Evolutionary conservation across 371 early-diverging fungal genomes (phyloP).

Genomic region (Rhizomucor pusillus): DNA sequence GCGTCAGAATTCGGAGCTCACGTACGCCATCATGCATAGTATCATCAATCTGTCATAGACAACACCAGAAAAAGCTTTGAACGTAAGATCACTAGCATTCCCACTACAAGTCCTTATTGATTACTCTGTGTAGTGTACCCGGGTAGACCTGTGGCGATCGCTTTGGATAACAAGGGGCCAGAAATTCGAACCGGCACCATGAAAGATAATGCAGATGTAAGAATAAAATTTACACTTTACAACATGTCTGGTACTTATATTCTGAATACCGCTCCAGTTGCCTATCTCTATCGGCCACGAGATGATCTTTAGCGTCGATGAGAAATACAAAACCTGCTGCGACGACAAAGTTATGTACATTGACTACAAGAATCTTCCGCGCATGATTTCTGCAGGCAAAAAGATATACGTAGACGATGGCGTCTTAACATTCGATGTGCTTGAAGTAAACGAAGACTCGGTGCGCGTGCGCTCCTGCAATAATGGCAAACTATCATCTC

Average conservation of each 20-base stretch:
- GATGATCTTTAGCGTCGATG: conserved; percentile 80
- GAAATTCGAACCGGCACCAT: conserved; percentile 83
- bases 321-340: conserved; percentile 58
- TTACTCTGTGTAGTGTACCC: conserved; percentile 15
- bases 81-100: conserved; percentile 19
- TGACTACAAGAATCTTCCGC: conserved; percentile 84
- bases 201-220: conserved; percentile 40
- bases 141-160: conserved; percentile 65
- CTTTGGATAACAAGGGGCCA: conserved; percentile 86
- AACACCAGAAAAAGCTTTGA: conserved; percentile 64
- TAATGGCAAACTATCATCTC: conserved; percentile 66
- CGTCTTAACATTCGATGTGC: conserved; percentile 75
- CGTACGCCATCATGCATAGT: conserved; percentile 36
- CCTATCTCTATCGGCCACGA: conserved; percentile 65
- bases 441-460: conserved; percentile 54
- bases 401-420: conserved; percentile 85
- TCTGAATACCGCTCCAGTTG: conserved; percentile 16
- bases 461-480: conserved; percentile 70
- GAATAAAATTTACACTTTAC: neutral
- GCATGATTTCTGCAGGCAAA: conserved; percentile 74
- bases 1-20: conserved; percentile 3
- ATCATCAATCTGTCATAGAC: conserved; percentile 85
- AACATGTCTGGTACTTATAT: neutral
- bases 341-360: conserved; percentile 74
- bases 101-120: neutral